These are phyloP conservation scores for Rhizomucor pusillus DNA, from an alignment of 371 early-diverging fungal species.

Conservation along the genomic window DNA sequence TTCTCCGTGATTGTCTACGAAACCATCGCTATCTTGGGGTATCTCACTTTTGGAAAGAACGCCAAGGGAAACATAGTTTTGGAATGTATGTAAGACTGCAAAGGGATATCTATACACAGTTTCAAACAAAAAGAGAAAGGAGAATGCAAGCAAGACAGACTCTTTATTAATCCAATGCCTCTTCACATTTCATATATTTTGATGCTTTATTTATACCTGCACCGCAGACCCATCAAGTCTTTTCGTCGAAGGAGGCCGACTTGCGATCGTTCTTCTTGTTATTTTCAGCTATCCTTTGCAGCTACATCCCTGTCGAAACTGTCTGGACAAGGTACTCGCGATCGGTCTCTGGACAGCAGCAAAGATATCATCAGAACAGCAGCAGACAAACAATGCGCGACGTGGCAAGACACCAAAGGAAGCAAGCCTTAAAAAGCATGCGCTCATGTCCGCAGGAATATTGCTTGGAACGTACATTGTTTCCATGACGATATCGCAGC, in stretches of 20 bases:
- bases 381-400: neutral
- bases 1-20: slow-evolving; percentile 84
- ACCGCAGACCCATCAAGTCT: slow-evolving; percentile 58
- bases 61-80: slow-evolving; percentile 89
- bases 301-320: slow-evolving; percentile 91
- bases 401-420: slow-evolving; percentile 10
- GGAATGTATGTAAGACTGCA: slow-evolving; percentile 59
- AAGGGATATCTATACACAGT: neutral
- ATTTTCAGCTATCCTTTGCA: slow-evolving; percentile 97
- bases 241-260: slow-evolving; percentile 82
- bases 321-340: slow-evolving; percentile 79
- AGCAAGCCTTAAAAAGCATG: slow-evolving; percentile 38
- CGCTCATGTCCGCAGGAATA: slow-evolving; percentile 57
- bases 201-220: too few species aligned
- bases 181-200: too few species aligned
- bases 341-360: slow-evolving; percentile 22
- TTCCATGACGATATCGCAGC: slow-evolving; percentile 65
- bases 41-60: slow-evolving; percentile 87
- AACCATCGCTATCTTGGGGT: slow-evolving; percentile 90
- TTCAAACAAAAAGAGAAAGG: neutral
- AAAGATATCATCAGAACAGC: neutral
- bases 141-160: too few species aligned
- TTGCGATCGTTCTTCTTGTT: slow-evolving; percentile 89
- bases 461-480: slow-evolving; percentile 59
- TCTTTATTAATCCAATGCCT: too few species aligned